A percentile compares a stretch with the other conserved stretches of the same genome.
These are phyloP conservation scores for Lactifluus subvellereus DNA, from an alignment of 768 basidiomycete species.

Conservation along the genomic window DNA sequence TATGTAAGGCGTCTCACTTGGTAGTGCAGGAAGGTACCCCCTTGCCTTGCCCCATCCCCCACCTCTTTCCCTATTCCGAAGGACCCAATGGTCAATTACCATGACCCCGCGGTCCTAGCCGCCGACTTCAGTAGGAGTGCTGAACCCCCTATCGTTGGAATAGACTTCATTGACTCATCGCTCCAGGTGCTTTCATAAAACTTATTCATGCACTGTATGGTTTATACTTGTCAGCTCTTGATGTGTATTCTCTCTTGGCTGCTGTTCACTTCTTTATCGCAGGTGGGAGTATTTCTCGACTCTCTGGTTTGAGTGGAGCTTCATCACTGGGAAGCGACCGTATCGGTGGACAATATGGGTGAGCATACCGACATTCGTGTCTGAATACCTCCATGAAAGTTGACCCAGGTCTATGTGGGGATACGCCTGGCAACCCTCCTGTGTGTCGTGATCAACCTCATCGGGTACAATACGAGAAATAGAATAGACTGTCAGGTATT, in stretches of 20 bases:
- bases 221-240: constrained; percentile 5
- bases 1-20: background rate
- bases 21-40: background rate
- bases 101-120: background rate
- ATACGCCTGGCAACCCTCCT: constrained; percentile 4
- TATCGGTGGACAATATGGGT: constrained; percentile 23
- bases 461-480: background rate
- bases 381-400: background rate
- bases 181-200: background rate
- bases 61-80: background rate
- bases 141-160: background rate
- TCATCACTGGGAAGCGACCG: constrained; percentile 2
- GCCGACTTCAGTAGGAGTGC: constrained; percentile 5
- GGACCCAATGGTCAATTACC: background rate
- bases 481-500: constrained; percentile 12
- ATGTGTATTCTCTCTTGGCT: background rate
- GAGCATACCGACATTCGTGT: background rate
- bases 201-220: background rate
- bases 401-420: constrained; percentile 1
- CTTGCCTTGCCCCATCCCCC: background rate
- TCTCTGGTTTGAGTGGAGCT: constrained; percentile 20
- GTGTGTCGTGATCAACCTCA: constrained; percentile 1
- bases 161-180: background rate
- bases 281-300: constrained; percentile 21
- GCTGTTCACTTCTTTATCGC: background rate